Conservation (phyloP, 2,329 filamentous ascomycete species). For the Botrytis medusae region DNA sequence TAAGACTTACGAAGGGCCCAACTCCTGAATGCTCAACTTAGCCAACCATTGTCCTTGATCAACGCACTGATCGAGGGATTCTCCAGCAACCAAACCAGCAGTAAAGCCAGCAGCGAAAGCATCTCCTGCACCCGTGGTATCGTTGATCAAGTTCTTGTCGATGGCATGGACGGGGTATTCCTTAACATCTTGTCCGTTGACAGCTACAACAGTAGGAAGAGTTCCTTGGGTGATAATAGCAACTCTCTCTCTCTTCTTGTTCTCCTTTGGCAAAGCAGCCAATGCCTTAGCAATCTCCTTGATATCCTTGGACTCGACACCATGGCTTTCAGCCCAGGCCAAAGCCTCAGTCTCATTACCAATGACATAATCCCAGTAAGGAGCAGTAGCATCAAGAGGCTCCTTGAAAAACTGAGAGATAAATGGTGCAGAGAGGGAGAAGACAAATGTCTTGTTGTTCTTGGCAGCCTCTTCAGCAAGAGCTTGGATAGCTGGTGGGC, state of each 20-base stretch:
- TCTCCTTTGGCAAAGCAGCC: slow-evolving; percentile 89
- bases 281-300: slow-evolving; percentile 82
- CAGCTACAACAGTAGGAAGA: slow-evolving; percentile 81
- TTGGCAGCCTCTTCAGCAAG: slow-evolving; percentile 85
- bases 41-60: slow-evolving; percentile 98
- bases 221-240: slow-evolving; percentile 96
- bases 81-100: slow-evolving; percentile 83
- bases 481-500: slow-evolving; percentile 83
- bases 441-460: slow-evolving; percentile 87
- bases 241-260: slow-evolving; percentile 76
- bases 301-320: slow-evolving; percentile 72
- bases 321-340: slow-evolving; percentile 81
- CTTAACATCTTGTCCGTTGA: slow-evolving; percentile 69
- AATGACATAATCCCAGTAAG: slow-evolving; percentile 94
- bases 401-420: slow-evolving; percentile 99
- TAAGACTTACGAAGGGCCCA: slow-evolving; percentile 85
- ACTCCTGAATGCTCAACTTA: slow-evolving; percentile 87
- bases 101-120: slow-evolving; percentile 94
- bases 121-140: slow-evolving; percentile 96
- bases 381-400: slow-evolving; percentile 77
- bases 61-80: slow-evolving; percentile 73
- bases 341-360: slow-evolving; percentile 96
- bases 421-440: slow-evolving; percentile 93
- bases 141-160: slow-evolving; percentile 74
- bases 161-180: slow-evolving; percentile 82